Base-by-base conservation (phyloP, 148 eudicot genomes). In the Cornus controversa region DNA sequence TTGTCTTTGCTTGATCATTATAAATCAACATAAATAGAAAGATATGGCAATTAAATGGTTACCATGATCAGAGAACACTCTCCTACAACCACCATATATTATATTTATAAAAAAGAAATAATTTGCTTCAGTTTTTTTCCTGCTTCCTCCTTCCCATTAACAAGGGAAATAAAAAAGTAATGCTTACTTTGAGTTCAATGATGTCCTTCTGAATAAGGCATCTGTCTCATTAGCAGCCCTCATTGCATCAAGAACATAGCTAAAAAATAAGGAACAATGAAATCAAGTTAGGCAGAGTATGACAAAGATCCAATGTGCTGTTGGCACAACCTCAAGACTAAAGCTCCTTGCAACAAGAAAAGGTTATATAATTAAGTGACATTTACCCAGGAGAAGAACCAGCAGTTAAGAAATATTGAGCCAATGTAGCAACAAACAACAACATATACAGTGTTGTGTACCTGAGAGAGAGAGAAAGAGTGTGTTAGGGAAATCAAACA, bases 351-450 rank as follows among this genome's bases (percentile, higher is more conserved):
- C 23, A 76, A 68, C 50, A 45, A 34, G 29, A 29, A 67, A 42
- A 71, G 34, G 63, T 50, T 31, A 23, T 40, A 10, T 9, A 47
- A 77, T 16, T 31, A 29, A 31, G 7, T 40, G 64, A 76, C n/a
- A 28, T 23, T 78, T 91, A 93, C 99, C 98, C 99, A 3, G 98
- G 99, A 79, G 98, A 93, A 64, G 99, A 86, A 82, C 91, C 85
- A 53, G 98, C 79, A 2, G 99, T 91, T 50, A 90, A 40, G 72
- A 96, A 93, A 80, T 91, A 96, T 65, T 93, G 99, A 73, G 77
- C 85, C 89, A 96, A 86, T 37, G 99, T 90, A 69, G 86, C 89
- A 31, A 90, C 83, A 83, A 88, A 87, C 75, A 96, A 89, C 73
- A 88, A 58, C 53, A 89, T 70, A 82, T 93, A 96, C 23, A 88